A percentile compares a stretch with the other conserved stretches of the same genome.
phyloP scores from a whole-genome alignment of 1,139 yeast species.

The Diutina neorugosa region DNA sequence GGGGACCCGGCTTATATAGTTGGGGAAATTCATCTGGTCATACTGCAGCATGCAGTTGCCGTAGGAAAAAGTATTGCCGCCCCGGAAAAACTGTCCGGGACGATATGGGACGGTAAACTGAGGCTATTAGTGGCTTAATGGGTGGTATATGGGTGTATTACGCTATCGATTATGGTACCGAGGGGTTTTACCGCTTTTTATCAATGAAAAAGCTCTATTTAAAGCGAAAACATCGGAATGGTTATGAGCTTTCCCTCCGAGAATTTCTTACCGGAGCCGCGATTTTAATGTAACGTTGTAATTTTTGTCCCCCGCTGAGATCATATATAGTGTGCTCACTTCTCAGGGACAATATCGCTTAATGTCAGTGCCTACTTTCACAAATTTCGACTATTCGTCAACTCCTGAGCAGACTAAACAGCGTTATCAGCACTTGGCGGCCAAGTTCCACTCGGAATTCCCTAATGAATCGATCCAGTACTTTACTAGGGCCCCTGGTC shows the following conservation, averaged over 20 bases:
- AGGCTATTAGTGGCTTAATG: not conserved
- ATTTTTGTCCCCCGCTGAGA: not conserved
- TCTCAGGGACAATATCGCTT: not conserved
- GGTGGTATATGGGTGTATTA: too few species aligned
- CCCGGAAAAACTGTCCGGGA: not conserved
- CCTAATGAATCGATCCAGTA: slow-evolving; percentile 16
- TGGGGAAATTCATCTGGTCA: not conserved
- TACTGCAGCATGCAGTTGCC: not conserved
- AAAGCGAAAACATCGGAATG: not conserved
- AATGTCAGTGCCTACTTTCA: not conserved
- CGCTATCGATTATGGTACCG: not conserved
- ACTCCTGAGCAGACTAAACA: slow-evolving; percentile 13
- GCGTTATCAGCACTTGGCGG: slow-evolving; percentile 17
- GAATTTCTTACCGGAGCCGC: not conserved
- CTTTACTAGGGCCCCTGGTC: slow-evolving; percentile 55
- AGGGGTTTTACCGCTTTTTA: too few species aligned
- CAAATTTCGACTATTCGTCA: slow-evolving; percentile 21
- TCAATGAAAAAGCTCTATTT: too few species aligned
- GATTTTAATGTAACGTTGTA: slow-evolving; percentile 1
- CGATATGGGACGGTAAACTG: too few species aligned
- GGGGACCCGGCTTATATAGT: not conserved
- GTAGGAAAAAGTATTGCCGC: not conserved
- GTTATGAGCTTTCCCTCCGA: slow-evolving; percentile 2
- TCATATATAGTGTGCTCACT: not conserved
- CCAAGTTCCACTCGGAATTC: slow-evolving; percentile 11